Evolutionary conservation across 163 green algal species (phyloP).

Genomic region (Picocystis sp.): DNA sequence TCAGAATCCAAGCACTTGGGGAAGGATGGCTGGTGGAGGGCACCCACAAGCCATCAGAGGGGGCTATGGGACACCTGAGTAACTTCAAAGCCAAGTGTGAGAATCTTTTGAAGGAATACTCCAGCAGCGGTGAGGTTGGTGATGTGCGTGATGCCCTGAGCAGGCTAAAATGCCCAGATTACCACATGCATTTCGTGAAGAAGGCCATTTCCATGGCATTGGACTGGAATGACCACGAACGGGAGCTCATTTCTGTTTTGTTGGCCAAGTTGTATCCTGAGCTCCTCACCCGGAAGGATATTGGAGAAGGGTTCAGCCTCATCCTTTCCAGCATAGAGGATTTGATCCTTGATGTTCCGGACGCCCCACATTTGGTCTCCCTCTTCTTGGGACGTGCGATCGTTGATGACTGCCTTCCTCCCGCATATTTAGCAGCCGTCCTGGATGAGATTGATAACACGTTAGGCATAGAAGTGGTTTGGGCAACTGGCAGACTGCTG

Average conservation of each 20-base stretch:
- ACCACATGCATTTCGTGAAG: conserved; percentile 28
- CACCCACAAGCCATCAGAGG: background rate
- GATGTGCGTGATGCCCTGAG: background rate
- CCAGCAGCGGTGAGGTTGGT: background rate
- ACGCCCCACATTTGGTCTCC: conserved; percentile 42
- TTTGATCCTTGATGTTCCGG: conserved; percentile 67
- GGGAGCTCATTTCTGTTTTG: conserved; percentile 54
- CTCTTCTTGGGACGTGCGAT: conserved; percentile 63
- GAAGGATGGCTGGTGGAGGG: background rate
- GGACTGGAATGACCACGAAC: conserved; percentile 61
- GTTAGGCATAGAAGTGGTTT: conserved; percentile 8
- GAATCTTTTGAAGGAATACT: conserved; percentile 6
- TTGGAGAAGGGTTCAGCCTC: conserved; percentile 49
- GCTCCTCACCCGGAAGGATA: conserved; percentile 25
- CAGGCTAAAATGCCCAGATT: background rate
- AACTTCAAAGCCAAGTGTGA: conserved; percentile 3
- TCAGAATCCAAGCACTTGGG: too few species aligned
- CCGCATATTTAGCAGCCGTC: conserved; percentile 9
- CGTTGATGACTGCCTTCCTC: conserved; percentile 70
- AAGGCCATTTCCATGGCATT: conserved; percentile 51
- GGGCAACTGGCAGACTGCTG: conserved; percentile 33
- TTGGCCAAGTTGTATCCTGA: conserved; percentile 40
- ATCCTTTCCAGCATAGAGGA: conserved; percentile 49
- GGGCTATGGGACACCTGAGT: background rate
- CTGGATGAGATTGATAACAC: too few species aligned